Conservation (phyloP, 495 filamentous ascomycete genomes). For the Aspergillus olivimuriae region DNA sequence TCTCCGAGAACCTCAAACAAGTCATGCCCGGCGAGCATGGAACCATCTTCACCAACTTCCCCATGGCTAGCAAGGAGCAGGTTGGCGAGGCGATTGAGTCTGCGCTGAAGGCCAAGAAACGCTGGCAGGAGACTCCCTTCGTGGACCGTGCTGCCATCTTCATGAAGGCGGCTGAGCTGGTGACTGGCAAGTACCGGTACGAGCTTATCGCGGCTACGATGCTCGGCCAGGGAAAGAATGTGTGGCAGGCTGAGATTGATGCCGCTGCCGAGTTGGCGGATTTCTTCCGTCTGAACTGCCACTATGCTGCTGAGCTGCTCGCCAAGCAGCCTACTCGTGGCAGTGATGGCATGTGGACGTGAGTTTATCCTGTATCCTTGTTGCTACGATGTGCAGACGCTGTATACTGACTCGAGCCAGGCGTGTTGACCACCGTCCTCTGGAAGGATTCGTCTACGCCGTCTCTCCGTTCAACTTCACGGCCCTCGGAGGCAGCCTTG, state of each 20-base stretch:
- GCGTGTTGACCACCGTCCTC: conserved; percentile 71
- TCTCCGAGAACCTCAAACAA: conserved; percentile 40
- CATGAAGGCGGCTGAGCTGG: conserved; percentile 86
- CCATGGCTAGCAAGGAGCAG: conserved; percentile 61
- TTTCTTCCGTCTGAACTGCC: conserved; percentile 79
- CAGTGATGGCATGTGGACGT: conserved; percentile 64
- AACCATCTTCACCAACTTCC: conserved; percentile 65
- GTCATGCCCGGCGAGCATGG: conserved; percentile 67
- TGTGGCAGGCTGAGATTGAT: conserved; percentile 97
- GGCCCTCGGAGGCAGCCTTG: conserved; percentile 73
- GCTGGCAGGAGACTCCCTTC: conserved; percentile 81
- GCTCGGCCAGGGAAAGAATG: conserved; percentile 93
- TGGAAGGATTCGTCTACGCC: conserved; percentile 85
- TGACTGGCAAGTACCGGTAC: conserved; percentile 84
- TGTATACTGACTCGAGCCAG: too few relatives aligned
- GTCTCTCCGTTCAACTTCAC: conserved; percentile 89
- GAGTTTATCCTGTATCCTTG: background rate
- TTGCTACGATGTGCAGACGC: background rate
- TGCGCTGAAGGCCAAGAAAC: conserved; percentile 72
- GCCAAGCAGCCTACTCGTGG: conserved; percentile 62
- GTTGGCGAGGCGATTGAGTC: conserved; percentile 68
- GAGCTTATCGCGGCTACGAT: conserved; percentile 92
- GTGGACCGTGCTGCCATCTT: conserved; percentile 86
- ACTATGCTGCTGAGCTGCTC: conserved; percentile 69
- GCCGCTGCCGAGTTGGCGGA: conserved; percentile 86